Conservation (phyloP, 2,329 filamentous ascomycete species). For the Phoma sp. region DNA sequence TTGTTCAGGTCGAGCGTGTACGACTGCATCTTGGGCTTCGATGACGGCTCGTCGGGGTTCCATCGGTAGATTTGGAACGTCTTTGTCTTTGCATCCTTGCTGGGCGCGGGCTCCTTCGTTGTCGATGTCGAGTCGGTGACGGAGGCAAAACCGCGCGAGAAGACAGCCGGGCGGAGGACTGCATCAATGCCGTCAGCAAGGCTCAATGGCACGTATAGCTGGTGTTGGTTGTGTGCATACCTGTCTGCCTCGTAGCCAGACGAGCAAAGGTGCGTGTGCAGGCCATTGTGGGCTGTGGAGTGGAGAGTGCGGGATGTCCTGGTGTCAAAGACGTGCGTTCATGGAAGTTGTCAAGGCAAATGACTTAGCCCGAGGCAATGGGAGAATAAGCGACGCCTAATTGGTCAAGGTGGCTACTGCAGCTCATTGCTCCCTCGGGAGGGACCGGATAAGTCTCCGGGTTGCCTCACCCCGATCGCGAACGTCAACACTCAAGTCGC, state of each 20-base stretch:
- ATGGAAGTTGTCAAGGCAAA: constrained; percentile 28
- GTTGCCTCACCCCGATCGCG: constrained; percentile 15
- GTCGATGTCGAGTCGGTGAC: constrained; percentile 60
- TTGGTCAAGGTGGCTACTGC: too few relatives aligned
- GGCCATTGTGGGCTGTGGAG: constrained; percentile 45
- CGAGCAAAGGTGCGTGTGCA: constrained; percentile 48
- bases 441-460: too few relatives aligned
- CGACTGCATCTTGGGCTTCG: constrained; percentile 94
- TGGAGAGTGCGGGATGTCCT: constrained; percentile 35
- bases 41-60: constrained; percentile 90
- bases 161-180: constrained; percentile 47
- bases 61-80: constrained; percentile 99
- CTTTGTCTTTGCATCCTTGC: constrained; percentile 73
- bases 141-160: constrained; percentile 50
- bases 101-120: constrained; percentile 66
- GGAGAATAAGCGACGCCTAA: too few relatives aligned
- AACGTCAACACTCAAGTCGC: constrained; percentile 24
- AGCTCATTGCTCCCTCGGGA: too few relatives aligned
- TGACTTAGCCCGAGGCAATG: constrained; percentile 5
- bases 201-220: constrained; percentile 27
- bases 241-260: constrained; percentile 47
- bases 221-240: constrained; percentile 30
- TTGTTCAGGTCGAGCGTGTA: constrained; percentile 98
- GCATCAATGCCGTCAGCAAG: constrained; percentile 32
- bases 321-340: constrained; percentile 34